Base-by-base conservation (phyloP, 1,284 basidiomycete species). In the Leucoagaricus sp. region DNA sequence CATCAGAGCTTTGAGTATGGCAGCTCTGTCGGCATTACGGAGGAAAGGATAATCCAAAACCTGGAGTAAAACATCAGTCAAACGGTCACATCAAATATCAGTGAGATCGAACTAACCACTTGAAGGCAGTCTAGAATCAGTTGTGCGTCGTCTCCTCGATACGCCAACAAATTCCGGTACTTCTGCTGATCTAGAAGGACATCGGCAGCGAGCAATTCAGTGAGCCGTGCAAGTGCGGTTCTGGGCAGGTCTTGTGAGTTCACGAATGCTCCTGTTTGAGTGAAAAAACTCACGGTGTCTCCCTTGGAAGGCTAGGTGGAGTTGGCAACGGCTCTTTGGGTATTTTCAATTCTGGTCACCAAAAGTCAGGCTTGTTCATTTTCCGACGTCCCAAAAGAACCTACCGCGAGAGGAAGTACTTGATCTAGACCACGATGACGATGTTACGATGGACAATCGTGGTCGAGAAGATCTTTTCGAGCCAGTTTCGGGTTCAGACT, bases 1-100 rank as follows among this genome's bases (percentile, higher is more conserved):
- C 12, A 60, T 58, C 8, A 68, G 53, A 15, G 66, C 63, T 13
- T 57, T 54, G n/a, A 64, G 60, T 12, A 68, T 51, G 34, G 25
- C 25, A 6, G 42, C 53, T 36, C 57, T 49, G n/a, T 49, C 40
- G 4, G 12, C 15, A 3, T 40, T 48, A 17, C 31, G n/a, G 7
- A 55, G 54, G n/a, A 41, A 49, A 44, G 40, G 41, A 3, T 38
- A 50, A 23, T 55, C 54, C 23, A 55, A 12, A n/a, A 55, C 29
- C 54, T 55, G 38, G 3, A n/a, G 13, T 15, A 13, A 49, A 9
- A 23, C 8, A 23, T 34, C n/a, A 38, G 15, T 23, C 13, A 5
- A 19, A 0, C 19, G 7, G 33, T 13, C 5, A 9, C 5, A 4
- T n/a, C 12, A 19, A 10, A 19, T 17, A 10, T 19, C 4, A 3